Percentiles rank a stretch among this genome's conserved stretches.
Conservation (phyloP, 139 green algal species). For the Haematococcus lacustris region DNA sequence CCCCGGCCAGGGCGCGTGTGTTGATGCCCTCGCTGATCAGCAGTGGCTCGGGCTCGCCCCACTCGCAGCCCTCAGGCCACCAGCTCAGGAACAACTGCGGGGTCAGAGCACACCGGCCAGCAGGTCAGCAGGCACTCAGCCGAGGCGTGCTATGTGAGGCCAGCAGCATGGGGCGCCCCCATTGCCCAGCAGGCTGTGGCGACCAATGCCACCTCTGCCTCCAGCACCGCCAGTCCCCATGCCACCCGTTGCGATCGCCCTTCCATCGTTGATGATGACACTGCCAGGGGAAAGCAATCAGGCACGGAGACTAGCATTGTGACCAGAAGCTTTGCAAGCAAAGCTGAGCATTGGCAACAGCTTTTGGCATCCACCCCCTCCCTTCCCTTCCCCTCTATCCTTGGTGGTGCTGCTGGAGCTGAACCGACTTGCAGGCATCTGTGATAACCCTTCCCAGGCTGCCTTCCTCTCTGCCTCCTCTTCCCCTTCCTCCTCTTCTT, state of each 20-base stretch:
- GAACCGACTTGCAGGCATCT: no score
- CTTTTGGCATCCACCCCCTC: no score
- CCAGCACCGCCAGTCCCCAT: neutral
- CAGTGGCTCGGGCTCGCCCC: conserved; percentile 48
- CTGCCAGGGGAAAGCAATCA: neutral
- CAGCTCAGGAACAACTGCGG: conserved; percentile 49
- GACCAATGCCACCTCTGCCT: neutral
- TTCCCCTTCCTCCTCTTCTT: no score
- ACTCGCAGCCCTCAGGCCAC: conserved; percentile 69
- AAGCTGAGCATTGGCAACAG: no score
- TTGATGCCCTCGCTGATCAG: conserved; percentile 35
- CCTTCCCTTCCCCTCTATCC: no score
- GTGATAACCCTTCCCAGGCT: no score
- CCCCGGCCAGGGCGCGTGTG: neutral
- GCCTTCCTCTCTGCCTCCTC: no score
- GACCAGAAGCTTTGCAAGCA: no score
- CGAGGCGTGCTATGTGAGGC: neutral
- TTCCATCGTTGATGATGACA: neutral
- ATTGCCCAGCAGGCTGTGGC: neutral
- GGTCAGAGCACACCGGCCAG: neutral
- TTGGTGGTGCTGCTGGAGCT: no score
- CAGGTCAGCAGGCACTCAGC: neutral
- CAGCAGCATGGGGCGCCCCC: neutral
- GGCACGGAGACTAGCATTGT: no score
- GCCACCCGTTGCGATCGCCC: neutral